These are phyloP conservation scores for Coelastrella sp. DNA, from an alignment of 139 green algal genomes.

Conservation along the genomic window DNA sequence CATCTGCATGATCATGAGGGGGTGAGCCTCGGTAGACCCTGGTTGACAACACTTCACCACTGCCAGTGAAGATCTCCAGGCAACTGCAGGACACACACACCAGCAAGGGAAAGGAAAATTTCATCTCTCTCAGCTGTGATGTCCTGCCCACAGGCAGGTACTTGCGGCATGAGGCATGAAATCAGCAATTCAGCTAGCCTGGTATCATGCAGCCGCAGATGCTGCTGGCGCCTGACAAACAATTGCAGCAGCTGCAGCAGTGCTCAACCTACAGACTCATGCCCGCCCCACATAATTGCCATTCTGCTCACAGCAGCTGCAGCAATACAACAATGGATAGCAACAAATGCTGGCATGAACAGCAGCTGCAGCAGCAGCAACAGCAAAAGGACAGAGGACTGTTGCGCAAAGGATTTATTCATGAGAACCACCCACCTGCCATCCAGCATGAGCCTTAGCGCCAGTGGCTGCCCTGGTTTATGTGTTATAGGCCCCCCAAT, in stretches of 20 bases:
- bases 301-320: not conserved
- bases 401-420: not conserved
- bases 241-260: not conserved
- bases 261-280: not conserved
- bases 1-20: constrained; percentile 48
- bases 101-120: not conserved
- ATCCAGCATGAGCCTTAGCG: constrained; percentile 85
- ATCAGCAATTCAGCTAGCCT: no score
- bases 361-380: not conserved
- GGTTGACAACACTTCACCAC: constrained; percentile 76
- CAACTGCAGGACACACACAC: constrained; percentile 26
- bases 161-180: no score
- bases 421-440: constrained; percentile 33
- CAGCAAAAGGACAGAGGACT: not conserved
- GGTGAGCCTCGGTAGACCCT: constrained; percentile 79
- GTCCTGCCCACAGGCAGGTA: no score
- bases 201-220: not conserved
- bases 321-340: not conserved
- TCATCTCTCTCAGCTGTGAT: no score
- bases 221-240: not conserved
- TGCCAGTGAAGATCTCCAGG: constrained; percentile 72
- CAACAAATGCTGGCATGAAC: not conserved
- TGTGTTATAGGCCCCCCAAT: constrained; percentile 71
- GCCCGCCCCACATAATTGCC: not conserved
- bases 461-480: constrained; percentile 54